Percentiles rank a stretch among this genome's conserved stretches.
phyloP scores from a whole-genome alignment of 495 filamentous ascomycete species.

The Aspergillus sclerotioniger region DNA sequence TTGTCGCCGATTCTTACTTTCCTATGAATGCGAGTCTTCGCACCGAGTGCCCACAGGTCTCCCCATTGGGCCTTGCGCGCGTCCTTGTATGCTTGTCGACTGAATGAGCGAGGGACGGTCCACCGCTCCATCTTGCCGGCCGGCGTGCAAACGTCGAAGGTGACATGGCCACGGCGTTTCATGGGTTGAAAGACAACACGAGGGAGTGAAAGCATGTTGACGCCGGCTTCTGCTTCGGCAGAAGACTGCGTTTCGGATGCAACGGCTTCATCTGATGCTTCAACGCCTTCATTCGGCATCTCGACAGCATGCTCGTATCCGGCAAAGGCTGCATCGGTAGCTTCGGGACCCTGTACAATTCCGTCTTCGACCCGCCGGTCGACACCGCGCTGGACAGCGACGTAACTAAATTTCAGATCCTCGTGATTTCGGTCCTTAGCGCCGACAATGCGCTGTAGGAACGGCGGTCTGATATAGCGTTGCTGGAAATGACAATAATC shows the following conservation, averaged over 20 bases:
- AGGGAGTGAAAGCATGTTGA: slow-evolving; percentile 69
- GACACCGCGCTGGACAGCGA: slow-evolving; percentile 79
- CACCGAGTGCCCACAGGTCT: slow-evolving; percentile 92
- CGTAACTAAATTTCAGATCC: slow-evolving; percentile 83
- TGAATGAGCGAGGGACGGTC: slow-evolving; percentile 81
- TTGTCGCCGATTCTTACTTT: slow-evolving; percentile 61
- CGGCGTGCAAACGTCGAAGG: slow-evolving; percentile 88
- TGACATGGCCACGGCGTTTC: slow-evolving; percentile 84
- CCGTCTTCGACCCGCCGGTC: slow-evolving; percentile 44
- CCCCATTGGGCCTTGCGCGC: slow-evolving; percentile 90
- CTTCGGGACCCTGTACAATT: slow-evolving; percentile 41
- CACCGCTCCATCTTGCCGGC: slow-evolving; percentile 86
- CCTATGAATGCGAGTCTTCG: slow-evolving; percentile 72
- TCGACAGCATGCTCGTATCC: slow-evolving; percentile 42
- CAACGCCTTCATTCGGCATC: slow-evolving; percentile 6
- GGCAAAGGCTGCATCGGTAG: slow-evolving; percentile 50
- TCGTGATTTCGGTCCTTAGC: slow-evolving; percentile 76
- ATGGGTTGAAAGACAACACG: slow-evolving; percentile 75
- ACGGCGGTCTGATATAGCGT: slow-evolving; percentile 78
- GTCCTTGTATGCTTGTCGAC: slow-evolving; percentile 79
- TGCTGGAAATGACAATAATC: slow-evolving; percentile 93
- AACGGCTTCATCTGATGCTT: slow-evolving; percentile 1
- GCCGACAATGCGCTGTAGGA: slow-evolving; percentile 75
- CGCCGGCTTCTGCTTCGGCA: slow-evolving; percentile 15
- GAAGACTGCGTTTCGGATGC: slow-evolving; percentile 4